These are phyloP conservation scores for Hygrophorus pudorinus DNA, from an alignment of 768 basidiomycete genomes.

Conservation along the genomic window DNA sequence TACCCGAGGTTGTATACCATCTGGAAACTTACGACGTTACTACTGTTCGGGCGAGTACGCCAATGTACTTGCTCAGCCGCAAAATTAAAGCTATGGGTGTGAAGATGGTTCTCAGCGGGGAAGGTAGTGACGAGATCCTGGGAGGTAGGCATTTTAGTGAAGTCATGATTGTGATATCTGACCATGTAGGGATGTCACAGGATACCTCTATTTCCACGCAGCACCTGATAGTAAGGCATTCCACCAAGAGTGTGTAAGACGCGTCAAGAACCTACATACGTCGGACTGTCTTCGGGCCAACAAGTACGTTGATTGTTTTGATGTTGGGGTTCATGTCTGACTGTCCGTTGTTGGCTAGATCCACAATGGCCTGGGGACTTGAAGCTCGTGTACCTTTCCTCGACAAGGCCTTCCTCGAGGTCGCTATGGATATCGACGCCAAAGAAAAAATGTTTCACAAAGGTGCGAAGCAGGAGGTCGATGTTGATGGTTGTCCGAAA, in stretches of 20 bases:
- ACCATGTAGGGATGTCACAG: constrained; percentile 27
- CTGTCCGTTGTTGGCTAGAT: constrained; percentile 32
- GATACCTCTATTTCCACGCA: constrained; percentile 99
- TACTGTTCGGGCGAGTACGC: constrained; percentile 93
- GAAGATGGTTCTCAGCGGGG: constrained; percentile 98
- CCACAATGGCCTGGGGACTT: constrained; percentile 99
- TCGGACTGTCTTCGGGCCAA: constrained; percentile 96
- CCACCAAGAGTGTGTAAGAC: constrained; percentile 90
- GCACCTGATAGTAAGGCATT: constrained; percentile 83
- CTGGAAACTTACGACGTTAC: constrained; percentile 99
- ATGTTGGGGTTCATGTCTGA: neutral
- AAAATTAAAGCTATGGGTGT: constrained; percentile 99
- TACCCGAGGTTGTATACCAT: constrained; percentile 96
- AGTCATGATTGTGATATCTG: neutral
- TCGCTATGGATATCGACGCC: constrained; percentile 84
- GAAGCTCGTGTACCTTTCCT: constrained; percentile 99
- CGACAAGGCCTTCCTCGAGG: constrained; percentile 92
- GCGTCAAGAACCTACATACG: constrained; percentile 97
- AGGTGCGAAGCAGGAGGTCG: constrained; percentile 59
- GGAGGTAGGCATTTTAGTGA: constrained; percentile 48
- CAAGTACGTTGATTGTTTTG: constrained; percentile 48
- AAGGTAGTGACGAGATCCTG: constrained; percentile 95
- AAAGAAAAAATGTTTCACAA: constrained; percentile 85
- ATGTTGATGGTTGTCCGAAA: constrained; percentile 77
- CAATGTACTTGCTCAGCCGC: constrained; percentile 96